A percentile compares a stretch with the other conserved stretches of the same genome.
These are phyloP conservation scores for Emericellopsis atlantica DNA, from an alignment of 2,329 filamentous ascomycete species.

Conservation along the genomic window DNA sequence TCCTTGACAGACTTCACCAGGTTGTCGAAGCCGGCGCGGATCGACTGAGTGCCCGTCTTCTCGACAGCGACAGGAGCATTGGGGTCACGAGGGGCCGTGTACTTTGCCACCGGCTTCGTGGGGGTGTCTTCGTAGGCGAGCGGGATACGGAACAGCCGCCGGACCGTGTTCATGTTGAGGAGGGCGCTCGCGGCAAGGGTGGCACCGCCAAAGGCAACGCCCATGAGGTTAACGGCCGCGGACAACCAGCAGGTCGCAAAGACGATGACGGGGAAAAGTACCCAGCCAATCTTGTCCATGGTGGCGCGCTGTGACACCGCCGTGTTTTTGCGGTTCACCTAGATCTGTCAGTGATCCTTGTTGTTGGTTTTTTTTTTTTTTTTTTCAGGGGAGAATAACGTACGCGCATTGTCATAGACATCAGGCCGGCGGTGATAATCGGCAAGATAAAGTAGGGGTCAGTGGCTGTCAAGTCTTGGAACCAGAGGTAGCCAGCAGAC, in stretches of 20 bases:
- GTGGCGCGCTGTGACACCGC: conserved; percentile 18
- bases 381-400: conserved; percentile 5
- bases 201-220: conserved; percentile 24
- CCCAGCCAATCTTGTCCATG: conserved; percentile 26
- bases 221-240: conserved; percentile 35
- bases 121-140: conserved; percentile 8
- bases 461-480: conserved; percentile 58
- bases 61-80: not conserved
- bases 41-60: not conserved
- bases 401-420: conserved; percentile 45
- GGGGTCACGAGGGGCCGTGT: conserved; percentile 1
- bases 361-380: no score
- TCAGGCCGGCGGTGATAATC: conserved; percentile 37
- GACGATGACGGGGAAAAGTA: conserved; percentile 30
- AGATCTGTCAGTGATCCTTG: conserved; percentile 6
- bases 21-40: no score
- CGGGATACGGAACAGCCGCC: conserved; percentile 23
- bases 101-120: conserved; percentile 4
- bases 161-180: conserved; percentile 23
- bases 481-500: conserved; percentile 61
- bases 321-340: conserved; percentile 23
- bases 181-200: conserved; percentile 21
- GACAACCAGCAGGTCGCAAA: conserved; percentile 32
- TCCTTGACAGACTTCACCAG: no score
- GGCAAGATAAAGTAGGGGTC: conserved; percentile 77